Base-by-base conservation (phyloP, 495 filamentous ascomycete species). In the Glutinoglossum americanum region DNA sequence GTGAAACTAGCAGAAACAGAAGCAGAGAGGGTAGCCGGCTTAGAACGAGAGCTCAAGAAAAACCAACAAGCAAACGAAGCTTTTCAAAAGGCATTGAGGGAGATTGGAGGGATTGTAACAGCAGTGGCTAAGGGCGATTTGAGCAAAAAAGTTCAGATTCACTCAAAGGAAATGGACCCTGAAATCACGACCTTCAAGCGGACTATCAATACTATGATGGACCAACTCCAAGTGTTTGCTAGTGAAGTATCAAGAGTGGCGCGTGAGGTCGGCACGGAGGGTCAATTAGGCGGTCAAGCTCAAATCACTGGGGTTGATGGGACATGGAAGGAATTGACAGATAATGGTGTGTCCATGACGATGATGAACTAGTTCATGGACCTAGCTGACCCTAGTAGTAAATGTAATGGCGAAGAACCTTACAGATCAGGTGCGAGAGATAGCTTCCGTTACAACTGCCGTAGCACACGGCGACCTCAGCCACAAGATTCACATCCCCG, bases 101-200 rank as follows among this genome's bases (percentile, higher is more conserved):
- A 99, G 69, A 99, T 99, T 66, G 92, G 92, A 56, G 90, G 85
- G 61, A 97, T 99, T 61, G 87, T 96, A 64, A 94, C 88, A 5
- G 87, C 87, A 59, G 92, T 96, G 47, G 92, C 92, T 55, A 86
- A 89, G 61, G 92, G 92, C 71, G 92, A 99, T 66, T 74, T 99
- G 55, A 94, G 87, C 67, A 95, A 94, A 77, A 97, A 97, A 71
- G 93, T 97, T 55, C 81, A 89, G 51, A 92, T 99, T 63, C 90
- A 97, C 67, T 85, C 85, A 8, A 79, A 89, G 63, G 92, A 99
- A 70, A 92, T 96, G 85, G 92, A 99, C 75, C 89, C 92, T 0
- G 93, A 99, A 74, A 99, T 99, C 64, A 87, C 86, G n/a, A 90
- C 84, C 4, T 99, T 99, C 77, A 99, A 99, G 73, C 82, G 86